Conservation (phyloP, 2,329 filamentous ascomycete species). For the Ascomycota sp. region DNA sequence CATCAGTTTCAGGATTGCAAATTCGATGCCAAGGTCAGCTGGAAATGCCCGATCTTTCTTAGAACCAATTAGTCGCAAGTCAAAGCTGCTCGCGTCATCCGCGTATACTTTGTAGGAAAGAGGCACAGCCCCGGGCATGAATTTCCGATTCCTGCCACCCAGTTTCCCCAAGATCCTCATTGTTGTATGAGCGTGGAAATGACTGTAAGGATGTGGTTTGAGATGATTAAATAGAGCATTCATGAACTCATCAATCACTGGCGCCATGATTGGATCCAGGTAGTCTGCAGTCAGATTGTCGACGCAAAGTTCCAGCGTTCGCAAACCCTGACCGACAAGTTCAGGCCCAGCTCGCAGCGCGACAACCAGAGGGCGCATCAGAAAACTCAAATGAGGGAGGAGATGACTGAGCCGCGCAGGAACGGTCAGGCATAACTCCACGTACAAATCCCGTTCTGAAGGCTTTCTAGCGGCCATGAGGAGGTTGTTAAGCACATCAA, state of each 20-base stretch:
- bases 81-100: constrained; percentile 74
- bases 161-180: constrained; percentile 95
- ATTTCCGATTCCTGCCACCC: constrained; percentile 85
- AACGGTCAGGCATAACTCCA: constrained; percentile 90
- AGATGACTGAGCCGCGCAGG: constrained; percentile 87
- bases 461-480: constrained; percentile 79
- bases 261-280: constrained; percentile 95
- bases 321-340: constrained; percentile 78
- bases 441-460: constrained; percentile 81
- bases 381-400: constrained; percentile 79
- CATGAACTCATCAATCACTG: constrained; percentile 97
- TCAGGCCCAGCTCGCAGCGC: constrained; percentile 81
- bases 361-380: constrained; percentile 96
- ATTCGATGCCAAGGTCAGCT: constrained; percentile 65
- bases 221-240: constrained; percentile 92
- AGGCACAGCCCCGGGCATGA: constrained; percentile 75
- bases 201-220: constrained; percentile 81
- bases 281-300: constrained; percentile 97
- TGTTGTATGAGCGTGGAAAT: constrained; percentile 93
- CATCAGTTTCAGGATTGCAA: constrained; percentile 72
- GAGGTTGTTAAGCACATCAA: constrained; percentile 92
- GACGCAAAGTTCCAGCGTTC: constrained; percentile 89
- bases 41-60: constrained; percentile 79
- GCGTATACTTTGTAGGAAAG: constrained; percentile 68
- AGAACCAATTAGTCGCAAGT: constrained; percentile 74